These are phyloP conservation scores for Trichoderma asperellum DNA, from an alignment of 2,329 filamentous ascomycete species.

Conservation along the genomic window DNA sequence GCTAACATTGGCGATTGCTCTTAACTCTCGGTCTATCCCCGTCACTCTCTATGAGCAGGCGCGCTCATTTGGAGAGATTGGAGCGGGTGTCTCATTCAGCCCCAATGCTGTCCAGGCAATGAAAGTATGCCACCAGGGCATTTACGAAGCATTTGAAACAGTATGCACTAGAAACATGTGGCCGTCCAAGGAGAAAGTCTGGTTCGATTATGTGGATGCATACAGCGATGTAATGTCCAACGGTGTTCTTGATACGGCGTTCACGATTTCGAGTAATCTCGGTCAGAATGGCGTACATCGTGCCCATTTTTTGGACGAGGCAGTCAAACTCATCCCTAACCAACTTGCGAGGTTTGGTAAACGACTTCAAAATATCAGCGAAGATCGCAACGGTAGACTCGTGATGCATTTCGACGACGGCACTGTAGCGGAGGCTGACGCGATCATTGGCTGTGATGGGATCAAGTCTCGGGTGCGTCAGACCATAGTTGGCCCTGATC, in stretches of 20 bases:
- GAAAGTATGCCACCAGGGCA: constrained; percentile 39
- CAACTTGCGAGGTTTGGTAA: constrained; percentile 43
- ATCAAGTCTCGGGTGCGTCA: constrained; percentile 26
- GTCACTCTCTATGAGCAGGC: constrained; percentile 55
- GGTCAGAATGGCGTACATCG: constrained; percentile 31
- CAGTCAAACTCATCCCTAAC: constrained; percentile 45
- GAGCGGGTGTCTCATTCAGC: constrained; percentile 56
- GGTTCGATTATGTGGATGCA: constrained; percentile 9
- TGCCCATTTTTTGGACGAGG: constrained; percentile 47
- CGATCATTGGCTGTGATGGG: constrained; percentile 19
- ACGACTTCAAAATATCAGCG: constrained; percentile 40
- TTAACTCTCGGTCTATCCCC: constrained; percentile 48
- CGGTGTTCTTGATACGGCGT: background rate
- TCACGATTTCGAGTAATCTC: constrained; percentile 1
- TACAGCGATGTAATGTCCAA: background rate
- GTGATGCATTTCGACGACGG: constrained; percentile 46
- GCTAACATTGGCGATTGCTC: constrained; percentile 52
- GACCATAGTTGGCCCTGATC: constrained; percentile 3
- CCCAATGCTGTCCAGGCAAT: constrained; percentile 35
- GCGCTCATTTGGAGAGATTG: constrained; percentile 49
- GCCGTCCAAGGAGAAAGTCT: background rate
- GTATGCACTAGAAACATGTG: background rate
- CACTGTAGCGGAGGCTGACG: constrained; percentile 40
- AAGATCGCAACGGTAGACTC: constrained; percentile 33
- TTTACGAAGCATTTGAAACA: constrained; percentile 4